Percentiles rank a stretch among this genome's conserved stretches.
Conservation (phyloP, 495 filamentous ascomycete genomes). For the Penicillium roqueforti region DNA sequence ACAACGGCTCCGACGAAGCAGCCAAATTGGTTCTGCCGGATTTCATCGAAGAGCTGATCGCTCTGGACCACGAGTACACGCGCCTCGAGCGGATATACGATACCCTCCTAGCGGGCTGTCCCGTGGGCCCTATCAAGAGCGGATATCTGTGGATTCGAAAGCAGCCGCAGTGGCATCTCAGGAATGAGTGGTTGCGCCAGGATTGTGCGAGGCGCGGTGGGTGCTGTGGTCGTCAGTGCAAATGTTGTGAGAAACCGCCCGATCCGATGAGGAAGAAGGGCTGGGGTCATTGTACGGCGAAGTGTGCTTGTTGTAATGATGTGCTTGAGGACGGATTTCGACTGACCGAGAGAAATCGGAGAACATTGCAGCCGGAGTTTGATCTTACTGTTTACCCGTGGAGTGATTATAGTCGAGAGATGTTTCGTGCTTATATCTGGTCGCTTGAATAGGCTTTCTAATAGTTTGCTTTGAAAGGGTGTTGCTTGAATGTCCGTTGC, state of each 20-base stretch:
- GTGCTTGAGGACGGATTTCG: not conserved
- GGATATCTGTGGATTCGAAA: slow-evolving; percentile 5
- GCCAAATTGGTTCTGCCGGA: not conserved
- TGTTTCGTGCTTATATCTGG: slow-evolving; percentile 8
- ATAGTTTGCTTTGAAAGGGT: not conserved
- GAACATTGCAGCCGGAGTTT: slow-evolving; percentile 2
- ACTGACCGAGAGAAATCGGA: not conserved
- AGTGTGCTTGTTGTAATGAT: slow-evolving; percentile 7
- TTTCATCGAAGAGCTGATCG: slow-evolving; percentile 2
- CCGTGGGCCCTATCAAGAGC: not conserved
- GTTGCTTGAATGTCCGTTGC: not conserved
- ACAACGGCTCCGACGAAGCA: not conserved
- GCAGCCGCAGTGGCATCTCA: slow-evolving; percentile 3
- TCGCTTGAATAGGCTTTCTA: not conserved
- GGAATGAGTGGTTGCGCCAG: slow-evolving; percentile 1
- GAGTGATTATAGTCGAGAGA: slow-evolving; percentile 7
- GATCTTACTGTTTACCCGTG: slow-evolving; percentile 4
- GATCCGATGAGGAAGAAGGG: slow-evolving; percentile 2
- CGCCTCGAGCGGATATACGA: slow-evolving; percentile 1
- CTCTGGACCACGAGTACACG: not conserved
- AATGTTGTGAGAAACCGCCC: slow-evolving; percentile 2
- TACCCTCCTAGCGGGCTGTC: not conserved
- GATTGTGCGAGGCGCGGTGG: slow-evolving; percentile 8
- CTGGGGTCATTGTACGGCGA: slow-evolving; percentile 9
- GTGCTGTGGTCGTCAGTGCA: slow-evolving; percentile 6